Percentiles rank a stretch among this genome's conserved stretches.
These are phyloP conservation scores for Entonaema liquescens DNA, from an alignment of 495 filamentous ascomycete genomes.

Conservation along the genomic window DNA sequence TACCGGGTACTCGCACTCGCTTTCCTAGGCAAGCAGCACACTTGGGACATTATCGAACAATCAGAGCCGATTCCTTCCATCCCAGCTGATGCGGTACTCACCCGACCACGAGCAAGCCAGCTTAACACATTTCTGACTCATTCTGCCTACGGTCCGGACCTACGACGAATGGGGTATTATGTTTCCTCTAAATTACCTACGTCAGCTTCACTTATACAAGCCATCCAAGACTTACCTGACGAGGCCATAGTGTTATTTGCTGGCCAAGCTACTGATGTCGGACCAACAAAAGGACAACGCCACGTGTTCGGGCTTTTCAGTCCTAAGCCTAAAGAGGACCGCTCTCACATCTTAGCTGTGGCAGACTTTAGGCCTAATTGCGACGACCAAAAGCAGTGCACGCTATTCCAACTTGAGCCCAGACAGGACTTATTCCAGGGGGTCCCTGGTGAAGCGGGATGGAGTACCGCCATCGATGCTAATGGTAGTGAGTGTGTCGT, in stretches of 20 bases:
- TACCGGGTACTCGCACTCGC: constrained; percentile 27
- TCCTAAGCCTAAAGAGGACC: constrained; percentile 21
- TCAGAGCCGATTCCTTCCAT: background rate
- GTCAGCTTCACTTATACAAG: background rate
- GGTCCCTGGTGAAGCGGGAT: constrained; percentile 30
- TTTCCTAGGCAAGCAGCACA: constrained; percentile 15
- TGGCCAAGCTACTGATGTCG: background rate
- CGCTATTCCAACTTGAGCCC: constrained; percentile 43
- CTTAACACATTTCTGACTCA: constrained; percentile 29
- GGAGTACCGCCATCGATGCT: constrained; percentile 23
- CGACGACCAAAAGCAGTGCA: constrained; percentile 17
- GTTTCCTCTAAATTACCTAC: background rate
- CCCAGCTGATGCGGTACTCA: constrained; percentile 11
- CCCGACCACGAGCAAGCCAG: constrained; percentile 25
- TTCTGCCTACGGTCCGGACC: background rate
- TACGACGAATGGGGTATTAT: constrained; percentile 7
- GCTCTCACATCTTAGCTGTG: constrained; percentile 14
- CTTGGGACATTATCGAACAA: background rate
- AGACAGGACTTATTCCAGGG: constrained; percentile 43
- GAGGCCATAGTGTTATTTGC: constrained; percentile 25
- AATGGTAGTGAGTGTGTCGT: constrained; percentile 9
- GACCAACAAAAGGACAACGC: background rate
- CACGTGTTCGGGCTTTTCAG: constrained; percentile 41
- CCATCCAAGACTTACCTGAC: constrained; percentile 13
- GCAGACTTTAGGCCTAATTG: constrained; percentile 2